Evolutionary conservation across 2,329 filamentous ascomycete genomes (phyloP).

Genomic region (Cercospora citrullina): DNA sequence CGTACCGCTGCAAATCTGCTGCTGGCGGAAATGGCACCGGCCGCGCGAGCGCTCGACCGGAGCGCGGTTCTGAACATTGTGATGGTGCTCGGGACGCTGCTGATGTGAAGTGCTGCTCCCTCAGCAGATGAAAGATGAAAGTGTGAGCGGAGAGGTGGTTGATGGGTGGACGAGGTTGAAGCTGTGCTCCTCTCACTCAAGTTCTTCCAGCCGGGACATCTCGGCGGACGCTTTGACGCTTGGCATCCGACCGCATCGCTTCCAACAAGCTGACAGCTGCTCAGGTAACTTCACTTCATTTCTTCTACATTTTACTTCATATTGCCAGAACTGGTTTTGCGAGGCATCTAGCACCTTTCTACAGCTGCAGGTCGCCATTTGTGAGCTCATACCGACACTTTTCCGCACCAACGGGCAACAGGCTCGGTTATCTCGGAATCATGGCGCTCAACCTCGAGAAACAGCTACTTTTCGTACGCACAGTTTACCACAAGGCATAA

Average conservation of each 20-base stretch:
- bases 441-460: constrained; percentile 73
- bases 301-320: neutral
- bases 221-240: constrained; percentile 1
- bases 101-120: constrained; percentile 33
- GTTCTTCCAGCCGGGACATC: constrained; percentile 10
- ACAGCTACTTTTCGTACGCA: constrained; percentile 76
- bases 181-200: constrained; percentile 9
- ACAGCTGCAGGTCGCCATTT: neutral
- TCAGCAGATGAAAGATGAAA: constrained; percentile 32
- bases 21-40: constrained; percentile 88
- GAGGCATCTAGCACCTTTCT: neutral
- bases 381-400: neutral
- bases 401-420: neutral
- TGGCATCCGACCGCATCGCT: constrained; percentile 8
- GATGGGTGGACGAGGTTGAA: constrained; percentile 23
- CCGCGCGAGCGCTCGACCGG: constrained; percentile 92
- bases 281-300: constrained; percentile 8
- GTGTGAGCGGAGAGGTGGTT: constrained; percentile 32
- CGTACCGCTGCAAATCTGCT: constrained; percentile 93
- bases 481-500: neutral
- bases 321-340: neutral
- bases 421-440: constrained; percentile 6
- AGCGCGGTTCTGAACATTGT: constrained; percentile 96
- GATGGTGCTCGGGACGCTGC: constrained; percentile 51
- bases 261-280: neutral